Evolutionary conservation across 306 rosid genomes (phyloP).

Genomic region (Abrus pulchellus): DNA sequence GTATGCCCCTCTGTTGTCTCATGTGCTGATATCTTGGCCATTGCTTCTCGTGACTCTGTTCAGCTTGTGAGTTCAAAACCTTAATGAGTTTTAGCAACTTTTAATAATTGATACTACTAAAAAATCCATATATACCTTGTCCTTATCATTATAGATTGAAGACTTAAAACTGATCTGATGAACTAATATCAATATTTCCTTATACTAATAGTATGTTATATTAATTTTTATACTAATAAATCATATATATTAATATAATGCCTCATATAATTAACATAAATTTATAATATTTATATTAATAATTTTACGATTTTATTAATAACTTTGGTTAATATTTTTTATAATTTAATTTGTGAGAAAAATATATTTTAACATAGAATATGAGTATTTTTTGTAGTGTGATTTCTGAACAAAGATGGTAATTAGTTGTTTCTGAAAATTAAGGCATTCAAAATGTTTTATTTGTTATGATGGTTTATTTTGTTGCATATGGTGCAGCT

Average conservation of each 20-base stretch:
- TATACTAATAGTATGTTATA: neutral
- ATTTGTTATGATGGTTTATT: neutral
- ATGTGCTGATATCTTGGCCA: constrained; percentile 84
- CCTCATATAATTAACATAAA: too few species aligned
- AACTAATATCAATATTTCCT: too few species aligned
- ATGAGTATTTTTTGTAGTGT: neutral
- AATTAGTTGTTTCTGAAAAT: too few species aligned
- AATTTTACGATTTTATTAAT: neutral
- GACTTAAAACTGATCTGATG: too few species aligned
- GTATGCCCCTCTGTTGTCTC: constrained; percentile 76
- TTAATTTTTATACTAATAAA: neutral
- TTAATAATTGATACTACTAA: too few species aligned
- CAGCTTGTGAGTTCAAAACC: constrained; percentile 57
- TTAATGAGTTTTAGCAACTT: neutral
- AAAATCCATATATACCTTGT: too few species aligned
- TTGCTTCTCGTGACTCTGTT: constrained; percentile 88
- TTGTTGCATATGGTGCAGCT: constrained; percentile 56
- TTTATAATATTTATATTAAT: neutral
- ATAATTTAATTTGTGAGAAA: neutral
- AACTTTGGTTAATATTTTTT: too few species aligned
- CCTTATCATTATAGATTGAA: too few species aligned
- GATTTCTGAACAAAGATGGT: neutral
- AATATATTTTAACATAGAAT: neutral
- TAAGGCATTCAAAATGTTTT: too few species aligned
- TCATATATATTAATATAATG: too few species aligned